These are phyloP conservation scores for Trypethelium eluteriae DNA, from an alignment of 495 filamentous ascomycete species.

Conservation along the genomic window DNA sequence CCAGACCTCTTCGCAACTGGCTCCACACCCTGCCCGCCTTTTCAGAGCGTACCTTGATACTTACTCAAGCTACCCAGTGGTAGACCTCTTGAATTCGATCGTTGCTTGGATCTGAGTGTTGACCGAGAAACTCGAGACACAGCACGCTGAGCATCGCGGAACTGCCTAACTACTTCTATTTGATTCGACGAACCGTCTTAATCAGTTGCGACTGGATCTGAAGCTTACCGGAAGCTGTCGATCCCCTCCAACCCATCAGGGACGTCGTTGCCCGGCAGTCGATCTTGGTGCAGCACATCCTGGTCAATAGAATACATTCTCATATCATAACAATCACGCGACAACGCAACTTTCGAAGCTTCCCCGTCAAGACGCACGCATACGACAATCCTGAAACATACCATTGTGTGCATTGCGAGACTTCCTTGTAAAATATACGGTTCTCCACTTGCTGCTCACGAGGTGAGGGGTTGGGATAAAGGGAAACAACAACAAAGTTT, in stretches of 20 bases:
- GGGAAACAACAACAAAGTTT: constrained; percentile 13
- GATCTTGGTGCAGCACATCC: not conserved
- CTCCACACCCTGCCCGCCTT: no score
- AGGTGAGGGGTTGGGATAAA: not conserved
- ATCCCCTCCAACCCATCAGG: not conserved
- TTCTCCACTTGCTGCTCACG: not conserved
- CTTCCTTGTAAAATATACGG: not conserved
- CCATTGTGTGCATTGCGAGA: not conserved
- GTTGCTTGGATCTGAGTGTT: not conserved
- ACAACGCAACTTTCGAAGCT: not conserved
- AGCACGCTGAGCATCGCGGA: not conserved
- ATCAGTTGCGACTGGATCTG: not conserved
- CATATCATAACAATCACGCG: not conserved
- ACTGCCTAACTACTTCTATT: not conserved
- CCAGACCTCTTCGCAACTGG: no score
- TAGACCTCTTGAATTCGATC: not conserved
- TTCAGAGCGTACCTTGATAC: no score
- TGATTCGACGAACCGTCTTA: not conserved
- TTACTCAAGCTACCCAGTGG: no score
- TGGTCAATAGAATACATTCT: not conserved
- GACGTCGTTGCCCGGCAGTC: not conserved
- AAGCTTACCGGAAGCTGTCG: not conserved
- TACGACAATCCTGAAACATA: no score
- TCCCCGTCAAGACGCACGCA: no score
- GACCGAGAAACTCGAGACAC: not conserved